Evolutionary conservation across 2,329 filamentous ascomycete genomes (phyloP).

Genomic region (Botrytis cinerea): DNA sequence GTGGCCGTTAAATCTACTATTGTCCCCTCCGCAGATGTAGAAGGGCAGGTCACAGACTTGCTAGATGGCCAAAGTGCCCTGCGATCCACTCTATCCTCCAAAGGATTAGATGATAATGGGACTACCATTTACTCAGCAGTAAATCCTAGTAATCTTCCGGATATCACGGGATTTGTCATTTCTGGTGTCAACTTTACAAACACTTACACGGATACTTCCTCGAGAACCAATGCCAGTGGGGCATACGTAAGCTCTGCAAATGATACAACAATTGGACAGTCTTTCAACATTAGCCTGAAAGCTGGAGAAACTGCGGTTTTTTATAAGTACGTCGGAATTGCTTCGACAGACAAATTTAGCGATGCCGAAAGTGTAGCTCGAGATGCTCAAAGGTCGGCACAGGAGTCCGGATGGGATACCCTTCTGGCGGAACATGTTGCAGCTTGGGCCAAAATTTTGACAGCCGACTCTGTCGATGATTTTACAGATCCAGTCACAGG

Average conservation of each 20-base stretch:
- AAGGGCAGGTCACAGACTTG: conserved; percentile 64
- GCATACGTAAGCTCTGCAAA: conserved; percentile 54
- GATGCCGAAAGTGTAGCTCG: conserved; percentile 58
- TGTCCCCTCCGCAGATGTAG: conserved; percentile 52
- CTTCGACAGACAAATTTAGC: conserved; percentile 67
- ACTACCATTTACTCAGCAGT: conserved; percentile 65
- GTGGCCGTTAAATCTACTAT: conserved; percentile 58
- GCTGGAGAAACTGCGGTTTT: conserved; percentile 56
- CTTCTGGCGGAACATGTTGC: conserved; percentile 57
- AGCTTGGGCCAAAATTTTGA: conserved; percentile 64
- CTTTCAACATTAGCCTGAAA: conserved; percentile 54
- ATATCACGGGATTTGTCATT: conserved; percentile 63
- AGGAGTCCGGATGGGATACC: conserved; percentile 54
- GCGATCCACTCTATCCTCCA: conserved; percentile 59
- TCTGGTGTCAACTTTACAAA: conserved; percentile 49
- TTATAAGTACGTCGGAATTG: conserved; percentile 68
- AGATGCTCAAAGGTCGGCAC: conserved; percentile 53
- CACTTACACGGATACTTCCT: conserved; percentile 43
- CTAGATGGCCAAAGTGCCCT: conserved; percentile 70
- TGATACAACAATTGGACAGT: conserved; percentile 65
- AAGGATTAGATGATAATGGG: conserved; percentile 53
- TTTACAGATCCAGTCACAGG: conserved; percentile 59
- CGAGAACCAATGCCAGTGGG: conserved; percentile 33
- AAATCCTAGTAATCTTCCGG: conserved; percentile 58
- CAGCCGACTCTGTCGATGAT: conserved; percentile 62